A percentile compares a stretch with the other conserved stretches of the same genome.
Evolutionary conservation across 75 land plant genomes (phyloP).

Genomic region (Cunninghamia lanceolata): DNA sequence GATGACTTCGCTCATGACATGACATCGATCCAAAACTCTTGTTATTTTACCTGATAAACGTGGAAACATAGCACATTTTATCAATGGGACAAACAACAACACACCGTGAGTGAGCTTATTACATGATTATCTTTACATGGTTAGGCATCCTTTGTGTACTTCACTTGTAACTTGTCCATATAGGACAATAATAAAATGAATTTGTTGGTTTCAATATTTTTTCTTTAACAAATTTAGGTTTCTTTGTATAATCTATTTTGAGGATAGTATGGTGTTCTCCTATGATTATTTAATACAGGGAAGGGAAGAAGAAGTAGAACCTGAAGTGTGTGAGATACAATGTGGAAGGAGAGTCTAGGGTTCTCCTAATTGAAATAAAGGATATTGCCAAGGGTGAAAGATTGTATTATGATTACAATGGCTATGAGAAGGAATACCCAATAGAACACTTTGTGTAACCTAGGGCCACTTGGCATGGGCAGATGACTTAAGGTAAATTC

Average conservation of each 20-base stretch:
- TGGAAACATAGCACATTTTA: conserved; percentile 75
- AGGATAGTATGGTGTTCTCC: background rate
- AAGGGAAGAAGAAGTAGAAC: conserved; percentile 93
- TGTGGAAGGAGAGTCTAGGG: conserved; percentile 84
- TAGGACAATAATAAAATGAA: background rate
- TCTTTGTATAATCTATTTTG: conserved; percentile 9
- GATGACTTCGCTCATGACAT: conserved; percentile 64
- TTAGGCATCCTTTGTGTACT: background rate
- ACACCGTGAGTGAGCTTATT: conserved; percentile 39
- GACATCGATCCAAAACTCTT: conserved; percentile 46
- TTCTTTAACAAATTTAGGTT: background rate
- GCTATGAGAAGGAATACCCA: conserved; percentile 85
- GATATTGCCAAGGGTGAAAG: conserved; percentile 92
- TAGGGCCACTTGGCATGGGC: background rate
- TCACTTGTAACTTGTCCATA: background rate
- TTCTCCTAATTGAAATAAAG: conserved; percentile 75
- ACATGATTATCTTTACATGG: background rate
- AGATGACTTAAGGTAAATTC: background rate
- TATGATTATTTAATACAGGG: conserved; percentile 40
- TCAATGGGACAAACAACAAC: conserved; percentile 86
- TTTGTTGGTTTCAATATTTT: background rate
- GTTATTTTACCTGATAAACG: conserved; percentile 84
- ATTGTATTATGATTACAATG: conserved; percentile 95
- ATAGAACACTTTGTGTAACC: conserved; percentile 82
- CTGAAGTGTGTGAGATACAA: conserved; percentile 82